Conservation (phyloP, 2,329 filamentous ascomycete species). For the Microascus cirrosus region DNA sequence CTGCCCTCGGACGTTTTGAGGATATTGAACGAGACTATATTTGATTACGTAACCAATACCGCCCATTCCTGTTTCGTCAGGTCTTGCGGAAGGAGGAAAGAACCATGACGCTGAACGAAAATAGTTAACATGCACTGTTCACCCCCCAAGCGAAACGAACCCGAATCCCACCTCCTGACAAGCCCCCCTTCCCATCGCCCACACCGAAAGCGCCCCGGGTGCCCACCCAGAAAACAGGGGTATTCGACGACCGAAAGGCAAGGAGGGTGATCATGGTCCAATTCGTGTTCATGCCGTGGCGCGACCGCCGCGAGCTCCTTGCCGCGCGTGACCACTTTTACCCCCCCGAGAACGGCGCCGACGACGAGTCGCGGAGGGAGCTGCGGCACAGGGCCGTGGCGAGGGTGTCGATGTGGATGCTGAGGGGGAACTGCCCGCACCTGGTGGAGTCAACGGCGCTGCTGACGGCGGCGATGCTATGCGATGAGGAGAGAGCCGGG, state of each 20-base stretch:
- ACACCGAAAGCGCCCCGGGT: too few species aligned
- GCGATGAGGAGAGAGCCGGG: conserved; percentile 39
- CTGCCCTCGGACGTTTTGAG: too few species aligned
- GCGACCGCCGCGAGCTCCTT: conserved; percentile 53
- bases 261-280: conserved; percentile 42
- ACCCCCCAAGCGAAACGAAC: too few species aligned
- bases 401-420: conserved; percentile 56
- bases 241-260: background rate
- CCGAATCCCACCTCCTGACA: too few species aligned
- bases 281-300: conserved; percentile 67
- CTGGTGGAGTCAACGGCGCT: conserved; percentile 70
- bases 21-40: too few species aligned
- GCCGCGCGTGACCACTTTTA: conserved; percentile 56
- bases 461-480: conserved; percentile 56
- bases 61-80: too few species aligned
- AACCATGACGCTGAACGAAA: too few species aligned
- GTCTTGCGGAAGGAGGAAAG: too few species aligned
- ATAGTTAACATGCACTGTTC: too few species aligned
- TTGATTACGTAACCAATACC: too few species aligned
- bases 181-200: too few species aligned
- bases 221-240: background rate
- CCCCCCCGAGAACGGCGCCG: conserved; percentile 7
- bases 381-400: conserved; percentile 39
- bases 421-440: conserved; percentile 64
- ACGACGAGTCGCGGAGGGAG: conserved; percentile 7